phyloP scores from a whole-genome alignment of 2,329 filamentous ascomycete genomes.

The Fusarium sp. region DNA sequence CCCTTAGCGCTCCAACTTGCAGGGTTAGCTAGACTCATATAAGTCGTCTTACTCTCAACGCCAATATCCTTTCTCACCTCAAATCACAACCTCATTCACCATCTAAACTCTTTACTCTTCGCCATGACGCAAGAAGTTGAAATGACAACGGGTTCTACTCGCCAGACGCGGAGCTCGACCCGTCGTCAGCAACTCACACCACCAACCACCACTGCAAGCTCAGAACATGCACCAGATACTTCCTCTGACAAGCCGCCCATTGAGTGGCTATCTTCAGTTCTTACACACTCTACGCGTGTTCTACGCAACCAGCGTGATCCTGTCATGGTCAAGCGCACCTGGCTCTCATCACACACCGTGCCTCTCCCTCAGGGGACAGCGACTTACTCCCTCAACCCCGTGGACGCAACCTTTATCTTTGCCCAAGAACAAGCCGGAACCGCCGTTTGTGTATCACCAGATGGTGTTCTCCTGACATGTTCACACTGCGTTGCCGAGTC shows the following conservation, averaged over 20 bases:
- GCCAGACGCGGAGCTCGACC: conserved; percentile 30
- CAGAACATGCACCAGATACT: not conserved
- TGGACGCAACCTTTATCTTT: conserved; percentile 57
- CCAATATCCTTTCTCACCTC: not conserved
- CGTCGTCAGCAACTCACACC: conserved; percentile 4
- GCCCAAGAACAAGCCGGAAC: conserved; percentile 63
- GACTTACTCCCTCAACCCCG: conserved; percentile 6
- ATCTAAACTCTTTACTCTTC: not conserved
- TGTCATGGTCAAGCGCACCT: conserved; percentile 26
- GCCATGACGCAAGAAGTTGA: conserved; percentile 14
- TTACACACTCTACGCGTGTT: not conserved
- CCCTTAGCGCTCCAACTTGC: not conserved
- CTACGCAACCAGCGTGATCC: conserved; percentile 1
- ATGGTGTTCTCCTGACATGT: conserved; percentile 61
- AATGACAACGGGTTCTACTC: not conserved
- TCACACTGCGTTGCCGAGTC: conserved; percentile 63
- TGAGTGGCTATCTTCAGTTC: not conserved
- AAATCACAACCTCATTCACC: not conserved
- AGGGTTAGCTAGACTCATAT: conserved; percentile 8
- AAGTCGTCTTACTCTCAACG: not conserved
- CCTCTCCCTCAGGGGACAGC: conserved; percentile 13
- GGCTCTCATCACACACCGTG: conserved; percentile 36
- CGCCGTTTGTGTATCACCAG: conserved; percentile 59
- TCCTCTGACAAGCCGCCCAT: conserved; percentile 11
- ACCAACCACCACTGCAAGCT: not conserved